Percentiles rank a stretch among this genome's conserved stretches.
phyloP scores from a whole-genome alignment of 169 alveolate species.

The Pseudocohnilembus persalinus region DNA sequence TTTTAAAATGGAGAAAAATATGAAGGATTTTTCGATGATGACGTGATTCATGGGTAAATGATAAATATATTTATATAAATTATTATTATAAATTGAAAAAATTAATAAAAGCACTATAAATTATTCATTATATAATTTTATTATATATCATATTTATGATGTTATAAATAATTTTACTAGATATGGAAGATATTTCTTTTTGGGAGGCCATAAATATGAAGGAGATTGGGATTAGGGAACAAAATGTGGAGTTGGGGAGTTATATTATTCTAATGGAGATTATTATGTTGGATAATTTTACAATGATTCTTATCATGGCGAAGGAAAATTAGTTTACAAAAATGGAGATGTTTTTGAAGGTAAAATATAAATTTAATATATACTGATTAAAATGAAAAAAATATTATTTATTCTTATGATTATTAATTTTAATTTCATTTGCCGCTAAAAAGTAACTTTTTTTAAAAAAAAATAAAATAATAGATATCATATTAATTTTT shows the following conservation, averaged over 20 bases:
- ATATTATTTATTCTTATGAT: too few species aligned
- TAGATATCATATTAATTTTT: too few species aligned
- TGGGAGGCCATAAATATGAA: conserved; percentile 50
- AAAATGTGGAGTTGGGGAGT: conserved; percentile 35
- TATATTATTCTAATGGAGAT: conserved; percentile 39
- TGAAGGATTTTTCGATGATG: conserved; percentile 43
- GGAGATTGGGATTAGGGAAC: conserved; percentile 52
- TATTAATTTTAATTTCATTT: too few species aligned
- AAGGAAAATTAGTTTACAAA: conserved; percentile 17
- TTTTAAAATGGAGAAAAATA: conserved; percentile 47
- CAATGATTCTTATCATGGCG: conserved; percentile 36
- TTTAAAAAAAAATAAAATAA: too few species aligned
- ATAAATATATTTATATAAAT: too few species aligned
- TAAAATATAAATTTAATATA: too few species aligned
- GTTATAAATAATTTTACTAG: not conserved
- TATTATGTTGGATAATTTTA: conserved; percentile 31
- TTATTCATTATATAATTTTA: not conserved
- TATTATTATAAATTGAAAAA: too few species aligned
- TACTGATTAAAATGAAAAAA: too few species aligned
- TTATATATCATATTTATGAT: too few species aligned
- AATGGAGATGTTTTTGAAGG: conserved; percentile 46
- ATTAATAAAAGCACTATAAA: not conserved
- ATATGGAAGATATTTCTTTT: conserved; percentile 43
- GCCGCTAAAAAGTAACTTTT: too few species aligned
- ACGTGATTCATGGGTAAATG: conserved; percentile 43